phyloP scores from a whole-genome alignment of 805 yeast genomes.

The Kregervanrija delftensis region DNA sequence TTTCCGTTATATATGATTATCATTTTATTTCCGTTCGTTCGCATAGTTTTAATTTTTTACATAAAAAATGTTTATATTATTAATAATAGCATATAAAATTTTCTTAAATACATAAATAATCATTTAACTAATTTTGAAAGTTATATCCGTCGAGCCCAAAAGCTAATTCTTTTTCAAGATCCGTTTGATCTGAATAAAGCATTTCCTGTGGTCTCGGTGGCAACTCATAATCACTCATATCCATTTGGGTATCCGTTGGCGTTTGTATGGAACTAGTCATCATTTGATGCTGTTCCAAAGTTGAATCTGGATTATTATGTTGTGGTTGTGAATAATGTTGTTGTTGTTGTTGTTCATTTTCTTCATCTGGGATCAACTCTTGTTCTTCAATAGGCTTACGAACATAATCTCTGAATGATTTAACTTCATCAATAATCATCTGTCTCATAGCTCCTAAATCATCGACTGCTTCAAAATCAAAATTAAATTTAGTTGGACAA shows the following conservation, averaged over 20 bases:
- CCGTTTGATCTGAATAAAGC: constrained; percentile 28
- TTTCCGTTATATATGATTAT: neutral
- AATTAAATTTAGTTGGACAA: constrained; percentile 77
- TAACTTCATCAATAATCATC: constrained; percentile 77
- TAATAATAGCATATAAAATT: neutral
- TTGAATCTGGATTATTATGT: constrained; percentile 9
- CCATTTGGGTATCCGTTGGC: constrained; percentile 35
- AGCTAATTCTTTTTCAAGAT: constrained; percentile 59
- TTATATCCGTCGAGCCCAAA: constrained; percentile 56
- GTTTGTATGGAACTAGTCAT: constrained; percentile 28
- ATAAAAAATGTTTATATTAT: neutral
- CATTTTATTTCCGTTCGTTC: neutral
- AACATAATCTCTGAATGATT: constrained; percentile 70
- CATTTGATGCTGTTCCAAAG: constrained; percentile 18
- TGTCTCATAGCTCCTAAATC: constrained; percentile 69
- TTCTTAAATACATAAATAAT: neutral
- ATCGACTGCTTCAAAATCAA: constrained; percentile 77
- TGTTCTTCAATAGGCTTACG: constrained; percentile 29
- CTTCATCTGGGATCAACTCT: constrained; percentile 1
- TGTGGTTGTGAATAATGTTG: constrained; percentile 7
- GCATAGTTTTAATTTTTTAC: neutral
- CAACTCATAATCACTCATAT: constrained; percentile 40
- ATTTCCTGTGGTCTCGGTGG: constrained; percentile 63
- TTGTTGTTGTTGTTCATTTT: constrained; percentile 14
- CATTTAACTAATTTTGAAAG: constrained; percentile 6